A percentile compares a stretch with the other conserved stretches of the same genome.
phyloP scores from a whole-genome alignment of 169 alveolate genomes.

The Eimeria sp. region DNA sequence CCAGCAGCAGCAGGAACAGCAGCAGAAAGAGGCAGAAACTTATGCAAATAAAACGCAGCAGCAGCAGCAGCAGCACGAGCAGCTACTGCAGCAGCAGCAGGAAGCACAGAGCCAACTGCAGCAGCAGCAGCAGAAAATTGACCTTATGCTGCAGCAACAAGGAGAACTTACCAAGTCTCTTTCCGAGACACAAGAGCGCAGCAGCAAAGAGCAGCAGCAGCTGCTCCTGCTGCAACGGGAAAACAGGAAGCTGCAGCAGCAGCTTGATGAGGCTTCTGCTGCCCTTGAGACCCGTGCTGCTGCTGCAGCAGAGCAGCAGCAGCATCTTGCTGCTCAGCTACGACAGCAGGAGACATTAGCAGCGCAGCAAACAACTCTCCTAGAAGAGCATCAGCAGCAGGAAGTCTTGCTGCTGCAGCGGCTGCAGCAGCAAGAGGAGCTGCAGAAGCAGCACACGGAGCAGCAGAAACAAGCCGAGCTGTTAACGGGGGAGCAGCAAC shows the following conservation, averaged over 20 bases:
- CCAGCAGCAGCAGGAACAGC: constrained; percentile 67
- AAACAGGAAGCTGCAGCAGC: constrained; percentile 49
- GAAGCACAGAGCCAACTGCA: constrained; percentile 4
- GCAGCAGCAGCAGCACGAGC: constrained; percentile 67
- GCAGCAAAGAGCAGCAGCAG: constrained; percentile 76
- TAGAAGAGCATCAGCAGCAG: constrained; percentile 36
- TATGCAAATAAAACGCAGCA: background rate
- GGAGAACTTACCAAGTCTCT: constrained; percentile 27
- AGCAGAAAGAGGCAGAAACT: background rate
- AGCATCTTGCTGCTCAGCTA: constrained; percentile 35
- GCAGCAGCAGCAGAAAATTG: constrained; percentile 25
- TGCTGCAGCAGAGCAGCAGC: constrained; percentile 58
- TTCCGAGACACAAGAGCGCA: constrained; percentile 37
- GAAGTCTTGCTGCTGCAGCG: constrained; percentile 57
- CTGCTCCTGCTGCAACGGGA: constrained; percentile 56
- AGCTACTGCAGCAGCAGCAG: constrained; percentile 49
- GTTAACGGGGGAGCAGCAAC: constrained; percentile 12
- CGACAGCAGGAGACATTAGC: constrained; percentile 29
- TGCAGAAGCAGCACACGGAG: constrained; percentile 25
- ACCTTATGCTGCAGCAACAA: constrained; percentile 41
- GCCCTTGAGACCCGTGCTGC: constrained; percentile 33
- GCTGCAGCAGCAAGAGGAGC: constrained; percentile 55
- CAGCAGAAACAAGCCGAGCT: constrained; percentile 61
- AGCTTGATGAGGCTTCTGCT: constrained; percentile 18
- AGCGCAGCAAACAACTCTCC: constrained; percentile 44